Evolutionary conservation across 2,329 filamentous ascomycete genomes (phyloP).

Genomic region (Dichotomopilus funicola): DNA sequence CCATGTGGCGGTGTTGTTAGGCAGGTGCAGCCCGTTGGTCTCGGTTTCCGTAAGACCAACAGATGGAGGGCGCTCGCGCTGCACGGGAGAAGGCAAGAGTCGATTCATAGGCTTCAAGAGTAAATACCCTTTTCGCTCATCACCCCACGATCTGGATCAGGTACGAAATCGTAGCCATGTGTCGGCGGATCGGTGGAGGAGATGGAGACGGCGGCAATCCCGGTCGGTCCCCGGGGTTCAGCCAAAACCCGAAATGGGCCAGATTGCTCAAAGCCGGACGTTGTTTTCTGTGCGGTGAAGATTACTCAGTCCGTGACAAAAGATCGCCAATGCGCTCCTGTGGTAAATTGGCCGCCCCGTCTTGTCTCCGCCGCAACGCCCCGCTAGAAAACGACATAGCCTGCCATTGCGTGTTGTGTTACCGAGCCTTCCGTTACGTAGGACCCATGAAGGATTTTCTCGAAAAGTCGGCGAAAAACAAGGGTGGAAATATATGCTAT

Average conservation of each 20-base stretch:
- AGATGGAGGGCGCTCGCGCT: too few relatives aligned
- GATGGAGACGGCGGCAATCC: not conserved
- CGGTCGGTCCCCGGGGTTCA: constrained; percentile 13
- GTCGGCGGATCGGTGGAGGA: not conserved
- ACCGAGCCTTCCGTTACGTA: not conserved
- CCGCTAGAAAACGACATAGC: not conserved
- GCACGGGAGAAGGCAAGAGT: too few relatives aligned
- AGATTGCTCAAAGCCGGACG: constrained; percentile 1
- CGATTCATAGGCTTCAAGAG: too few relatives aligned
- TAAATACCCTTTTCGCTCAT: too few relatives aligned
- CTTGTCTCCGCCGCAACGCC: constrained; percentile 9
- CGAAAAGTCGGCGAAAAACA: not conserved
- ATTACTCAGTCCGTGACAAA: constrained; percentile 8
- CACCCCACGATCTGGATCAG: too few relatives aligned
- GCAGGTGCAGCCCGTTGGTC: too few relatives aligned
- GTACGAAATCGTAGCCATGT: not conserved
- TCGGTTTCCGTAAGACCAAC: too few relatives aligned
- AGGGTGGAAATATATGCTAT: too few relatives aligned
- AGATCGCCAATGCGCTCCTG: constrained; percentile 10
- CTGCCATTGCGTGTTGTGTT: not conserved
- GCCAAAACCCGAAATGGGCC: constrained; percentile 14
- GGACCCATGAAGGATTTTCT: not conserved
- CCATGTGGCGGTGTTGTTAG: too few relatives aligned
- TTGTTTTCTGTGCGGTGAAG: not conserved
- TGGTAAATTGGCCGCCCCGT: constrained; percentile 13